These are phyloP conservation scores for Protea cynaroides DNA, from an alignment of 164 flowering plant species.

Conservation along the genomic window DNA sequence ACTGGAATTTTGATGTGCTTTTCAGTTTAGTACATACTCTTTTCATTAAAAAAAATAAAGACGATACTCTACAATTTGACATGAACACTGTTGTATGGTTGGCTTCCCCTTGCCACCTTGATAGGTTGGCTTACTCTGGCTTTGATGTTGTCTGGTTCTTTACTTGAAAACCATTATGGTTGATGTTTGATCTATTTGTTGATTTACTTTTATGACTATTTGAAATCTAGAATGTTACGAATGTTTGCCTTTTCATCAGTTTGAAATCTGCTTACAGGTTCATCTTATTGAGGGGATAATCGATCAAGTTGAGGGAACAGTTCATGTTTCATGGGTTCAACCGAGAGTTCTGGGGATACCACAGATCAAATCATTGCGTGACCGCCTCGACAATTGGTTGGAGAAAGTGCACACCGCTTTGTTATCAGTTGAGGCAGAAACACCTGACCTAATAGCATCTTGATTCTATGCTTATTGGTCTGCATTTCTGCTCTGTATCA, in stretches of 20 bases:
- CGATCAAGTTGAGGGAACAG: constrained; percentile 92
- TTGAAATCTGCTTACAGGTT: constrained; percentile 45
- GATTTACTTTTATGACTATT: not conserved
- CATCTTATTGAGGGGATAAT: constrained; percentile 94
- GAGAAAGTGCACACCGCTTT: constrained; percentile 80
- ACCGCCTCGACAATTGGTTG: constrained; percentile 73
- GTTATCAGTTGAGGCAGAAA: constrained; percentile 82
- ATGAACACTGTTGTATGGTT: no score
- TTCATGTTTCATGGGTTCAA: constrained; percentile 94
- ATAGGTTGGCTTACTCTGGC: not conserved
- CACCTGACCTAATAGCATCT: constrained; percentile 83
- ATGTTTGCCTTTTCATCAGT: not conserved
- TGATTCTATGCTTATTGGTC: constrained; percentile 20
- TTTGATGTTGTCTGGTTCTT: no score
- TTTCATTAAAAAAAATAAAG: no score
- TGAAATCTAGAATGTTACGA: not conserved
- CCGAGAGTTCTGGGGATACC: constrained; percentile 83
- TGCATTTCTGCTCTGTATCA: constrained; percentile 15
- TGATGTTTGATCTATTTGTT: no score
- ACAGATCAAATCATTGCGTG: constrained; percentile 79
- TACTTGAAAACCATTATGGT: not conserved
- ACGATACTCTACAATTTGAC: no score
- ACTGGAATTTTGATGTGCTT: no score
- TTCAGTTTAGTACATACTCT: no score
- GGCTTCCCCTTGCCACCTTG: no score